Conservation (phyloP, 805 yeast genomes). For the Wickerhamomyces subpelliculosus region DNA sequence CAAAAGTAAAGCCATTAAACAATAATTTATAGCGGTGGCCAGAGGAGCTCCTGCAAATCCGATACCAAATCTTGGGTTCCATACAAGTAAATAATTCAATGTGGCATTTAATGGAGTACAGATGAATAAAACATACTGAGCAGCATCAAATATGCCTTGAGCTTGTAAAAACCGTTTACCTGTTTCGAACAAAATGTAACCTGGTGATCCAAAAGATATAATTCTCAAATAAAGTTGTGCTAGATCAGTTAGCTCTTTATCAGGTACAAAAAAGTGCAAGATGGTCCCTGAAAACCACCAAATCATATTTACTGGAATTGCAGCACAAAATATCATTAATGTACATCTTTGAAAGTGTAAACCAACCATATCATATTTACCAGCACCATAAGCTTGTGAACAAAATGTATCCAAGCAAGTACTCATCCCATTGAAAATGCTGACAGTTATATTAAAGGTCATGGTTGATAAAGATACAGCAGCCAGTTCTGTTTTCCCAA, state of each 20-base stretch:
- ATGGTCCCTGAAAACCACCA: slow-evolving; percentile 53
- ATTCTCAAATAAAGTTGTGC: slow-evolving; percentile 54
- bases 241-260: slow-evolving; percentile 35
- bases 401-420: slow-evolving; percentile 68
- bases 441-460: slow-evolving; percentile 57
- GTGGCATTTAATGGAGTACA: slow-evolving; percentile 66
- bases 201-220: slow-evolving; percentile 61
- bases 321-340: slow-evolving; percentile 36
- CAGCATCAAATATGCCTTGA: slow-evolving; percentile 72
- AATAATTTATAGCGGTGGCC: slow-evolving; percentile 65
- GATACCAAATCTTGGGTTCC: too few species aligned
- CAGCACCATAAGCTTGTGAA: slow-evolving; percentile 71
- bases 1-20: slow-evolving; percentile 45
- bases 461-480: slow-evolving; percentile 66
- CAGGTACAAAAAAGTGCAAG: slow-evolving; percentile 41
- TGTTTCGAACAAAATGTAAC: slow-evolving; percentile 62
- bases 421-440: slow-evolving; percentile 57
- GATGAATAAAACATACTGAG: slow-evolving; percentile 54
- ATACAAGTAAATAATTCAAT: slow-evolving; percentile 65
- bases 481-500: slow-evolving; percentile 60
- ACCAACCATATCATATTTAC: slow-evolving; percentile 50
- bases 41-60: slow-evolving; percentile 84
- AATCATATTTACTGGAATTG: slow-evolving; percentile 47
- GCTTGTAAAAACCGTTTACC: slow-evolving; percentile 75
- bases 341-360: slow-evolving; percentile 54